Conservation (phyloP, 768 basidiomycete genomes). For the Mycena polygramma region DNA sequence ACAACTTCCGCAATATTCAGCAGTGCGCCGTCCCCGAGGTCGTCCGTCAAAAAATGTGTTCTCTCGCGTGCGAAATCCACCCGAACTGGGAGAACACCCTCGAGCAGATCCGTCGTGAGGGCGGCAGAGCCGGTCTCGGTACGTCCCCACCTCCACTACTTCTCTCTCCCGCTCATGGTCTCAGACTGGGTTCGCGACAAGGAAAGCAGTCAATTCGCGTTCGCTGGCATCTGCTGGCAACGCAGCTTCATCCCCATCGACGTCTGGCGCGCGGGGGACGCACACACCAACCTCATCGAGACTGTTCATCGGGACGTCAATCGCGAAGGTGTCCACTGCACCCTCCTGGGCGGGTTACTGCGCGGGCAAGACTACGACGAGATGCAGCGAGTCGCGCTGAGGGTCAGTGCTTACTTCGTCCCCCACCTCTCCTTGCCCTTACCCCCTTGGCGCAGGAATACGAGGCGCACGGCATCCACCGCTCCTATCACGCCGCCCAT, state of each 20-base stretch:
- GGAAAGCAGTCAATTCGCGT: background rate
- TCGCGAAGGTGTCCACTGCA: conserved; percentile 10
- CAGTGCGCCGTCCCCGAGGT: background rate
- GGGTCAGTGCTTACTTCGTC: too few species aligned
- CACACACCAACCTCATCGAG: conserved; percentile 3
- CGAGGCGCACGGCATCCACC: background rate
- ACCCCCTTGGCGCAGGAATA: background rate
- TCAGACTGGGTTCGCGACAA: conserved; percentile 3
- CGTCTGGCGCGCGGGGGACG: background rate
- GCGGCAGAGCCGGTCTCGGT: conserved; percentile 28
- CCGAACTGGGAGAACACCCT: conserved; percentile 14
- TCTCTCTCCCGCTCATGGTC: background rate
- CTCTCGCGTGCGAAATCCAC: conserved; percentile 18
- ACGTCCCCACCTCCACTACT: background rate
- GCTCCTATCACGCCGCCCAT: background rate
- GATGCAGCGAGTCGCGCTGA: background rate
- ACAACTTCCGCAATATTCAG: conserved; percentile 27
- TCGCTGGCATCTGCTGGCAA: conserved; percentile 7
- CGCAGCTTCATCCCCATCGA: background rate
- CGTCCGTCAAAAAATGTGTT: conserved; percentile 20
- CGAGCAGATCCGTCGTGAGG: conserved; percentile 4
- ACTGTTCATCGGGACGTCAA: conserved; percentile 4
- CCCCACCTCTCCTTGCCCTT: too few species aligned
- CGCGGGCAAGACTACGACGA: background rate
- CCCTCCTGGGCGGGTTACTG: conserved; percentile 1